Conservation (phyloP, 768 basidiomycete genomes). For the Naganishia onofrii region DNA sequence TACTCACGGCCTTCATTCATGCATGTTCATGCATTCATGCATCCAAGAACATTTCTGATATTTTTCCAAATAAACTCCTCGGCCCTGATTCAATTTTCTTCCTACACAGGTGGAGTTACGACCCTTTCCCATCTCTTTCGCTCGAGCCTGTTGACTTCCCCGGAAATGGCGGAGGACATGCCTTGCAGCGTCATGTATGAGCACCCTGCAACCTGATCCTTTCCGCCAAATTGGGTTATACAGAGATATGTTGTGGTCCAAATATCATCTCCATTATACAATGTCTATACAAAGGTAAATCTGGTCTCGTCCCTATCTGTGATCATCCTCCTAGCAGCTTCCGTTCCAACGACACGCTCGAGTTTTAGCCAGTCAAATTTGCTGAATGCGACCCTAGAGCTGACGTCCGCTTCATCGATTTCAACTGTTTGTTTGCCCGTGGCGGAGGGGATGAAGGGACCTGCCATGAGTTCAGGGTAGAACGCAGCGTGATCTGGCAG, state of each 20-base stretch:
- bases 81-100: too few relatives aligned
- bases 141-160: too few relatives aligned
- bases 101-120: too few relatives aligned
- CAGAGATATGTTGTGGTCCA: background rate
- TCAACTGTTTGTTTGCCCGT: constrained; percentile 63
- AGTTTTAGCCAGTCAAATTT: constrained; percentile 84
- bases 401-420: constrained; percentile 83
- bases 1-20: too few relatives aligned
- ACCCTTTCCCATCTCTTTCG: too few relatives aligned
- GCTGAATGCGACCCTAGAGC: constrained; percentile 73
- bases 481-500: constrained; percentile 87
- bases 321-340: constrained; percentile 53
- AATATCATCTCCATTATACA: background rate
- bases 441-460: constrained; percentile 65
- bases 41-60: too few relatives aligned
- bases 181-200: too few relatives aligned
- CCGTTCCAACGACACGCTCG: constrained; percentile 73
- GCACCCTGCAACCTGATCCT: too few relatives aligned
- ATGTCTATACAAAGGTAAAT: constrained; percentile 52
- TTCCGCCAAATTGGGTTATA: too few relatives aligned
- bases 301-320: constrained; percentile 45
- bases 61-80: too few relatives aligned
- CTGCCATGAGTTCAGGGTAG: constrained; percentile 83
- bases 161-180: too few relatives aligned
- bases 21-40: too few relatives aligned